These are phyloP conservation scores for Cucumis cinereus DNA, from an alignment of 306 rosid genomes.

Conservation along the genomic window DNA sequence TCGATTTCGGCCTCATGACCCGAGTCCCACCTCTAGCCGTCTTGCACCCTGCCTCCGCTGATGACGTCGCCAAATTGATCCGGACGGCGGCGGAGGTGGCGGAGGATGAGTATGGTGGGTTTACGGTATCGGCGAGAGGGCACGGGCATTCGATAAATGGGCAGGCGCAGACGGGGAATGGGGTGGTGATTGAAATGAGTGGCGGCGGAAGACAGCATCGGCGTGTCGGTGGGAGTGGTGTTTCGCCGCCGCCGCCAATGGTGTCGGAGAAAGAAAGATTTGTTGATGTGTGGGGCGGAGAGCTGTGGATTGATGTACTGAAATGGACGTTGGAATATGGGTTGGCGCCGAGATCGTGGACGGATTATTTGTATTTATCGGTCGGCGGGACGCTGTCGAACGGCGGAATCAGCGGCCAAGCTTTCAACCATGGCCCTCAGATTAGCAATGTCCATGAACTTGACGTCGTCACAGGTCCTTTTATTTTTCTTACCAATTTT, in stretches of 20 bases:
- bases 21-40: slow-evolving; percentile 37
- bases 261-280: slow-evolving; percentile 39
- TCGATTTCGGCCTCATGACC: slow-evolving; percentile 56
- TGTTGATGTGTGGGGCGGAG: slow-evolving; percentile 94
- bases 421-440: slow-evolving; percentile 93
- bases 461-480: slow-evolving; percentile 80
- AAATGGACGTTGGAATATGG: slow-evolving; percentile 43
- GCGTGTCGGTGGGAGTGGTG: not conserved
- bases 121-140: slow-evolving; percentile 72
- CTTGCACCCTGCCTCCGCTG: slow-evolving; percentile 43
- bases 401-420: slow-evolving; percentile 90
- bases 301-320: slow-evolving; percentile 71
- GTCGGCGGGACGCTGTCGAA: slow-evolving; percentile 96
- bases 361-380: slow-evolving; percentile 78
- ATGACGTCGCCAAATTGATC: slow-evolving; percentile 40
- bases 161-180: slow-evolving; percentile 47
- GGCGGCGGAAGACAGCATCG: not conserved
- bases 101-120: slow-evolving; percentile 11
- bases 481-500: not conserved
- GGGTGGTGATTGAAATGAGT: slow-evolving; percentile 72
- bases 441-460: slow-evolving; percentile 60
- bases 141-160: slow-evolving; percentile 98
- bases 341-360: slow-evolving; percentile 87
- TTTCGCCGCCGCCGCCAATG: not conserved
- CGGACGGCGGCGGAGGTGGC: slow-evolving; percentile 35